Conservation (phyloP, 768 basidiomycete genomes). For the Hebeloma cylindrosporum region DNA sequence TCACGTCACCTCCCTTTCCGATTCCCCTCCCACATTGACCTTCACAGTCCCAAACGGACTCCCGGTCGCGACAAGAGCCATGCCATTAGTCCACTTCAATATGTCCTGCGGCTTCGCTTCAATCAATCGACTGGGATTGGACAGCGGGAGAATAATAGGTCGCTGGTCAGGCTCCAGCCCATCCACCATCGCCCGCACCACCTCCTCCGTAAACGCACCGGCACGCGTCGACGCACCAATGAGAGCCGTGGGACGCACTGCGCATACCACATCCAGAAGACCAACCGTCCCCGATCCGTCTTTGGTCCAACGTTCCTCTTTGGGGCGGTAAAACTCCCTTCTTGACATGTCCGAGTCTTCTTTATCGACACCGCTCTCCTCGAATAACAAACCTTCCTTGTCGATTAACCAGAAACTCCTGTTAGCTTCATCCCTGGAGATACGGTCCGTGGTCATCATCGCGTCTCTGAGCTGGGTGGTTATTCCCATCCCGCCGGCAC, state of each 20-base stretch:
- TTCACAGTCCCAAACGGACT: slow-evolving; percentile 78
- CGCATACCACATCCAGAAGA: slow-evolving; percentile 69
- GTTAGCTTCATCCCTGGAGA: slow-evolving; percentile 59
- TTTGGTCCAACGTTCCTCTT: slow-evolving; percentile 35
- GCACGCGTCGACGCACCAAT: slow-evolving; percentile 82
- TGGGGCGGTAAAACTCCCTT: slow-evolving; percentile 55
- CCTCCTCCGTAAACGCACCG: slow-evolving; percentile 76
- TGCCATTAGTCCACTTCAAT: slow-evolving; percentile 77
- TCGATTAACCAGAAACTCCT: slow-evolving; percentile 74
- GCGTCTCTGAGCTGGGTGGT: slow-evolving; percentile 75
- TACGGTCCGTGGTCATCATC: slow-evolving; percentile 54
- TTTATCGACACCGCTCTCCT: slow-evolving; percentile 26
- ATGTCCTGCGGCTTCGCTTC: slow-evolving; percentile 75
- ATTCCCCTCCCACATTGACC: slow-evolving; percentile 59
- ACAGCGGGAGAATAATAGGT: slow-evolving; percentile 83
- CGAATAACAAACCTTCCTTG: slow-evolving; percentile 35
- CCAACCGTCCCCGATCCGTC: slow-evolving; percentile 43
- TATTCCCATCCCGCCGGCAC: slow-evolving; percentile 82
- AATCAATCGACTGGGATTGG: slow-evolving; percentile 75
- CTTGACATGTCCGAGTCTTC: slow-evolving; percentile 35
- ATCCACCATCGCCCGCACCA: slow-evolving; percentile 63
- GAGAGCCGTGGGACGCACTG: slow-evolving; percentile 75
- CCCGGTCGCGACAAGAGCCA: slow-evolving; percentile 80
- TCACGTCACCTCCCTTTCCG: slow-evolving; percentile 55
- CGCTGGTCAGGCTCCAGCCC: slow-evolving; percentile 54